A percentile compares a stretch with the other conserved stretches of the same genome.
These are phyloP conservation scores for Bruguiera gymnorhiza DNA, from an alignment of 345 rosid genomes.

Conservation along the genomic window DNA sequence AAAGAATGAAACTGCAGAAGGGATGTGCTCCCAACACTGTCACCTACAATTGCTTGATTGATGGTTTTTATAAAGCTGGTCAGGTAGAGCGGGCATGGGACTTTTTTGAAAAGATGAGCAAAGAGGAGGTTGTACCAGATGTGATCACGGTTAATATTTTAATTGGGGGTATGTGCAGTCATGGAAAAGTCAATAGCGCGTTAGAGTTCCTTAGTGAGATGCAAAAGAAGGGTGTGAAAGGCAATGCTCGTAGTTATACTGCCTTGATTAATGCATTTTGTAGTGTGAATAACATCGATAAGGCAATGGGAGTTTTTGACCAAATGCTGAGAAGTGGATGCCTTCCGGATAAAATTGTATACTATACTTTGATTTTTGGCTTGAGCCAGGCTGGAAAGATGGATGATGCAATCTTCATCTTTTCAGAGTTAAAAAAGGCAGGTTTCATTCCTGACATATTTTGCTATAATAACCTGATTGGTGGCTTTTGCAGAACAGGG, in stretches of 20 bases:
- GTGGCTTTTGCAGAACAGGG: slow-evolving; percentile 55
- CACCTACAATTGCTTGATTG: slow-evolving; percentile 70
- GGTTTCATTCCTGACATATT: slow-evolving; percentile 54
- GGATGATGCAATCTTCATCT: slow-evolving; percentile 44
- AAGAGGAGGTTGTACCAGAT: slow-evolving; percentile 45
- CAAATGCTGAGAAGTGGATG: slow-evolving; percentile 47
- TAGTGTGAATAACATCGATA: slow-evolving; percentile 52
- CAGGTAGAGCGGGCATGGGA: slow-evolving; percentile 52
- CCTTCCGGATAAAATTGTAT: slow-evolving; percentile 56
- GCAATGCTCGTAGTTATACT: slow-evolving; percentile 48
- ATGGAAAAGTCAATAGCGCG: slow-evolving; percentile 54
- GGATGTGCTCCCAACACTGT: slow-evolving; percentile 42
- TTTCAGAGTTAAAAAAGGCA: slow-evolving; percentile 46
- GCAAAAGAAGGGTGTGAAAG: slow-evolving; percentile 50
- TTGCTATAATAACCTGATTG: slow-evolving; percentile 64
- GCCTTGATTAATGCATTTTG: slow-evolving; percentile 61
- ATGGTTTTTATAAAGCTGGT: slow-evolving; percentile 66
- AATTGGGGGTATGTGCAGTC: slow-evolving; percentile 68
- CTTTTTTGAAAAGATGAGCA: slow-evolving; percentile 57
- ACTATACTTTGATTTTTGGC: slow-evolving; percentile 59
- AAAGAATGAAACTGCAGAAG: slow-evolving; percentile 45
- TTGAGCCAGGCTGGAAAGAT: slow-evolving; percentile 60
- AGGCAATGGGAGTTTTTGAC: slow-evolving; percentile 52
- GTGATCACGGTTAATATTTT: slow-evolving; percentile 55
- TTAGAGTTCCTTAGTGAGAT: slow-evolving; percentile 46